Conservation (phyloP, 768 basidiomycete genomes). For the Tephrocybe sp. region DNA sequence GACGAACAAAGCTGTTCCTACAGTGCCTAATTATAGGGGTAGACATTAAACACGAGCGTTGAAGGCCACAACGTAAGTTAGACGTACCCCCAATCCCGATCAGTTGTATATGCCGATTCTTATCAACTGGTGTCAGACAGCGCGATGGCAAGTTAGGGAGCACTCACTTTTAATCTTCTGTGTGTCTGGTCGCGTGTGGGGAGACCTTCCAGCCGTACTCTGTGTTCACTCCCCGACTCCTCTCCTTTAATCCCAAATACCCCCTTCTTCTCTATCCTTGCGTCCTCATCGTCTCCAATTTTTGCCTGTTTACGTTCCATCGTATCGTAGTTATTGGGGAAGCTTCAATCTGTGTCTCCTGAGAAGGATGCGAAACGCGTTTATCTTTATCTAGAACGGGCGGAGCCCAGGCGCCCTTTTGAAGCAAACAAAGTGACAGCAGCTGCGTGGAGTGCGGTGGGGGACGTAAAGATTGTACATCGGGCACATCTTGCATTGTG, state of each 20-base stretch:
- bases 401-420: too few species aligned
- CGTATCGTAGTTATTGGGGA: too few species aligned
- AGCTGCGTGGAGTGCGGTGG: too few species aligned
- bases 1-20: slow-evolving; percentile 74
- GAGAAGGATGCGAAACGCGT: too few species aligned
- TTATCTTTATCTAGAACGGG: too few species aligned
- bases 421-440: too few species aligned
- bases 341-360: too few species aligned
- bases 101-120: slow-evolving; percentile 53
- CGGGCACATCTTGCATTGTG: too few species aligned
- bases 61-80: too few species aligned
- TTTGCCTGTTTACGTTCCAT: slow-evolving; percentile 16
- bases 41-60: neutral
- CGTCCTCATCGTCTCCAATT: neutral
- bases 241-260: neutral
- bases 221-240: slow-evolving; percentile 10
- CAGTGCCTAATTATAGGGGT: slow-evolving; percentile 44
- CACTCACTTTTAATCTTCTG: slow-evolving; percentile 37
- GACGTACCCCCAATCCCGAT: slow-evolving; percentile 49
- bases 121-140: neutral
- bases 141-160: neutral
- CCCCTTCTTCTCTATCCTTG: neutral
- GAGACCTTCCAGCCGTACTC: slow-evolving; percentile 14
- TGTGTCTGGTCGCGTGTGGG: slow-evolving; percentile 33
- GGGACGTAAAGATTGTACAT: too few species aligned